phyloP scores from a whole-genome alignment of 2,329 filamentous ascomycete genomes.

The Trichoderma sp. region DNA sequence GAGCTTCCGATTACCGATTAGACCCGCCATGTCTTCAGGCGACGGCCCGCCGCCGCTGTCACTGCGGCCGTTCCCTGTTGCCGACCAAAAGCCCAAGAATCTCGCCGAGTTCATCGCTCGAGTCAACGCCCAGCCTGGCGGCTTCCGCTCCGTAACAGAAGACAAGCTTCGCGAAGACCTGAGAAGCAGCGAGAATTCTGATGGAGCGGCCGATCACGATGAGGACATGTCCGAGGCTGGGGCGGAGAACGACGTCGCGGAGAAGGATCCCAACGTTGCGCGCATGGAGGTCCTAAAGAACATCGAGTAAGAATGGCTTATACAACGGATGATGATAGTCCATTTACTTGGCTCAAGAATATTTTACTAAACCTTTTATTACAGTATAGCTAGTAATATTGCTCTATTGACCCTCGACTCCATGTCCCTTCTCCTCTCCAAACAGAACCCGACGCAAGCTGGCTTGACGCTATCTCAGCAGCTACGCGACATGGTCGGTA shows the following conservation, averaged over 20 bases:
- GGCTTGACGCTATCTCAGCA: slow-evolving; percentile 66
- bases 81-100: slow-evolving; percentile 55
- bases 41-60: slow-evolving; percentile 38
- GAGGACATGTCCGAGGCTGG: slow-evolving; percentile 47
- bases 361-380: not conserved
- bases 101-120: slow-evolving; percentile 76
- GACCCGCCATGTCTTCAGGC: slow-evolving; percentile 30
- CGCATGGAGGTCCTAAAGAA: slow-evolving; percentile 56
- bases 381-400: slow-evolving; percentile 47
- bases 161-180: slow-evolving; percentile 69
- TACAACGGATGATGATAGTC: not conserved
- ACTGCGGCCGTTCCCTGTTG: slow-evolving; percentile 46
- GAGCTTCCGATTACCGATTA: not conserved
- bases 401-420: slow-evolving; percentile 74
- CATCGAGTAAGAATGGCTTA: slow-evolving; percentile 47
- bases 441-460: slow-evolving; percentile 69
- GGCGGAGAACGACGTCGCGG: slow-evolving; percentile 44
- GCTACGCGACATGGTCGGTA: slow-evolving; percentile 68
- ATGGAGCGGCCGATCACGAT: slow-evolving; percentile 45
- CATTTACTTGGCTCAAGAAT: not conserved
- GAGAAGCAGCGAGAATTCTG: slow-evolving; percentile 40
- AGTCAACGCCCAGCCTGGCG: slow-evolving; percentile 73
- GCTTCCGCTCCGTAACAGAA: slow-evolving; percentile 78
- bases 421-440: slow-evolving; percentile 79
- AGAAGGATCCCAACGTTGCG: slow-evolving; percentile 47